Evolutionary conservation across 192 early-diverging fungal species (phyloP).

Genomic region (Coemansia sp.): DNA sequence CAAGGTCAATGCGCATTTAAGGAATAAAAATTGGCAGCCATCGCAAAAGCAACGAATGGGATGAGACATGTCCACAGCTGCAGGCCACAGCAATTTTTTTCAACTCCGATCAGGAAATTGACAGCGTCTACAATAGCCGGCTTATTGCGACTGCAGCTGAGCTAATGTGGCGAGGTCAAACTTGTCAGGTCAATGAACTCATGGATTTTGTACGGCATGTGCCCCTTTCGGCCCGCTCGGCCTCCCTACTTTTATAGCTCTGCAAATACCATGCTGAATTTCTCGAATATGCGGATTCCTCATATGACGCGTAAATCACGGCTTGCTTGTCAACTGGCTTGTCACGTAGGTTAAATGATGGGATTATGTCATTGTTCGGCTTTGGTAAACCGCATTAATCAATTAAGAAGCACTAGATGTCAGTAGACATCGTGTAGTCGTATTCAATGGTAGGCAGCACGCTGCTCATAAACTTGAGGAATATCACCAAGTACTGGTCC

Average conservation of each 20-base stretch:
- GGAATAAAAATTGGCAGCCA: background rate
- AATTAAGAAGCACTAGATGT: constrained; percentile 24
- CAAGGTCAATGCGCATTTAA: constrained; percentile 5
- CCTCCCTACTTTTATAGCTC: no score
- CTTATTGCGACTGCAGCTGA: constrained; percentile 1
- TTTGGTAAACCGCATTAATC: no score
- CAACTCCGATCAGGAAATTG: constrained; percentile 7
- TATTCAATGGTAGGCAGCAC: constrained; percentile 98
- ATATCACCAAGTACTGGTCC: constrained; percentile 93
- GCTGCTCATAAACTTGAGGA: constrained; percentile 96
- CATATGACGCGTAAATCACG: no score
- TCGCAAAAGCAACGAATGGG: background rate
- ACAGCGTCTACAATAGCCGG: background rate
- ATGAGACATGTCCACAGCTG: constrained; percentile 4
- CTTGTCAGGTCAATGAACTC: no score
- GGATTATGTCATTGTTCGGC: no score
- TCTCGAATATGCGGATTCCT: no score
- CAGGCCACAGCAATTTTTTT: background rate
- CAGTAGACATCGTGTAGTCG: constrained; percentile 88
- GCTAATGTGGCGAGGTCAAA: constrained; percentile 4
- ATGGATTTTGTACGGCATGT: no score
- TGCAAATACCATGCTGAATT: no score
- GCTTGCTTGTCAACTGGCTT: no score
- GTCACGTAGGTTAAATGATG: no score
- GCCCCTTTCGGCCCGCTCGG: no score